Percentiles rank a stretch among this genome's conserved stretches.
Conservation (phyloP, 257 asterid genomes). For the Handroanthus guayacan region DNA sequence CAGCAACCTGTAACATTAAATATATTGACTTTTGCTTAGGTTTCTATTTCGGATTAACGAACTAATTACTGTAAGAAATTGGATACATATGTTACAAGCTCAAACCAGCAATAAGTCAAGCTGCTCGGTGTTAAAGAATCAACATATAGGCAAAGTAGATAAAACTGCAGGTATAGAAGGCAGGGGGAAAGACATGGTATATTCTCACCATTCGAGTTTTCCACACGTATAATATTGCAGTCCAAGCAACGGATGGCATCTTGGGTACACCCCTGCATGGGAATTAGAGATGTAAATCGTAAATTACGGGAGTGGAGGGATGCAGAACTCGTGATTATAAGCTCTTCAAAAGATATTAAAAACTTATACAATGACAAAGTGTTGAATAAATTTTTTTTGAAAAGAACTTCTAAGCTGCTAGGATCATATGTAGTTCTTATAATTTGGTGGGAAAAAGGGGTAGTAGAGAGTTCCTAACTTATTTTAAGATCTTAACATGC, state of each 20-base stretch:
- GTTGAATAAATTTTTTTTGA: no score
- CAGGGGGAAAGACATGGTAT: neutral
- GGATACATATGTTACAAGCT: neutral
- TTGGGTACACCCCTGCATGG: slow-evolving; percentile 74
- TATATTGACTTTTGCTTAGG: slow-evolving; percentile 4
- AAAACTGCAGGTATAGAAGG: neutral
- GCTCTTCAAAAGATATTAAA: no score
- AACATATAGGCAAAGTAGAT: no score
- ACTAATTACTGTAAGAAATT: neutral
- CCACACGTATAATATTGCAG: slow-evolving; percentile 87
- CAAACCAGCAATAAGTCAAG: neutral
- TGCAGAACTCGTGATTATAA: no score
- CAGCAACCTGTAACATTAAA: slow-evolving; percentile 60
- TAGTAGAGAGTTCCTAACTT: no score
- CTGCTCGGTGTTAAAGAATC: no score
- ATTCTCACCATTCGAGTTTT: slow-evolving; percentile 88
- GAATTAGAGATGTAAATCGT: slow-evolving; percentile 9
- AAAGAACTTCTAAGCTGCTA: no score
- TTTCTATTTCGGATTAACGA: neutral
- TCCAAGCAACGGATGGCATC: slow-evolving; percentile 83
- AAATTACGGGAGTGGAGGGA: no score
- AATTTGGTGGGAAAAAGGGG: no score
- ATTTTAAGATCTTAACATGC: no score
- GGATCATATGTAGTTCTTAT: no score
- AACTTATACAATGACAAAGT: no score